phyloP scores from a whole-genome alignment of 208 protist genomes.

The Histomonas meleagridis region DNA sequence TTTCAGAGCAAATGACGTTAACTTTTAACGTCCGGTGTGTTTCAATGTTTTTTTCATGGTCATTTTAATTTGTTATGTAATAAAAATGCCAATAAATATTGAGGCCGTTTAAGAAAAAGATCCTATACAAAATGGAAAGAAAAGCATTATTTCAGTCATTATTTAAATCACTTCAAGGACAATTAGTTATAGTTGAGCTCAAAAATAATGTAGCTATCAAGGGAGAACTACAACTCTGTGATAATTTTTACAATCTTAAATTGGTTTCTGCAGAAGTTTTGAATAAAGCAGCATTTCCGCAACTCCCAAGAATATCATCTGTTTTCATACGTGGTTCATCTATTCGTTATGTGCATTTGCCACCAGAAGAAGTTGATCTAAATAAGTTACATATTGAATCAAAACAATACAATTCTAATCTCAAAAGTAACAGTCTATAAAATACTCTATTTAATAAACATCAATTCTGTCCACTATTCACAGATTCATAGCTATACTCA shows the following conservation, averaged over 20 bases:
- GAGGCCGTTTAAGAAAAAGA: no score
- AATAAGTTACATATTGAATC: not conserved
- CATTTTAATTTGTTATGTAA: no score
- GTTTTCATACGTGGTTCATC: not conserved
- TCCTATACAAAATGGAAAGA: no score
- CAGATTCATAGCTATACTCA: no score
- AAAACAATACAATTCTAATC: no score
- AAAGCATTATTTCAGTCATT: not conserved
- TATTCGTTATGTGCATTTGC: not conserved
- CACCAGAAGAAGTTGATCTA: not conserved
- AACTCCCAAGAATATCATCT: not conserved
- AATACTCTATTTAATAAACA: no score
- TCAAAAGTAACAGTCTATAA: no score
- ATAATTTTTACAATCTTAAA: not conserved
- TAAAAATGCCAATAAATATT: no score
- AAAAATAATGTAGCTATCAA: not conserved
- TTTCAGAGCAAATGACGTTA: no score
- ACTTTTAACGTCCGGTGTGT: no score
- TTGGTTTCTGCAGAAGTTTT: not conserved
- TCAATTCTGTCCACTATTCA: no score
- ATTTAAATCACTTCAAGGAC: not conserved
- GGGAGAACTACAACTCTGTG: not conserved
- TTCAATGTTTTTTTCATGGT: no score
- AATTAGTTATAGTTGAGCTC: not conserved
- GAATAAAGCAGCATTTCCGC: not conserved